A percentile compares a stretch with the other conserved stretches of the same genome.
Evolutionary conservation across 768 basidiomycete genomes (phyloP).

Genomic region (Galerina marginata): DNA sequence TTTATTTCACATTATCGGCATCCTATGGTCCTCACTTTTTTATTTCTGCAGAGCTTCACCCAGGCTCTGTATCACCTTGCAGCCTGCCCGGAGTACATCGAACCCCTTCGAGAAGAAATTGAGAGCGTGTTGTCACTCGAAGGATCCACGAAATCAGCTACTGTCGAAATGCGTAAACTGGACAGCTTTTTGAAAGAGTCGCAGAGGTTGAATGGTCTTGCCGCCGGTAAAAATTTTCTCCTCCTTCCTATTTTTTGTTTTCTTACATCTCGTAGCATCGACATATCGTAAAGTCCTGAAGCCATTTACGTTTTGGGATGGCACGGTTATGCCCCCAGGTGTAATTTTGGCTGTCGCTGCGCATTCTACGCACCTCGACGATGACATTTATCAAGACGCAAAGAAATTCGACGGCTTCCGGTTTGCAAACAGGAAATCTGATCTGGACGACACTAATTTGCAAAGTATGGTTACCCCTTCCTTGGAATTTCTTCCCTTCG

Average conservation of each 20-base stretch:
- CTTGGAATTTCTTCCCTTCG: not conserved
- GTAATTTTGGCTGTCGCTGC: not conserved
- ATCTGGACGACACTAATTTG: not conserved
- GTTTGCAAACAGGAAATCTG: not conserved
- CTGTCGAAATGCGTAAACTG: constrained; percentile 42
- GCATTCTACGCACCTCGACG: not conserved
- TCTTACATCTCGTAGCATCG: not conserved
- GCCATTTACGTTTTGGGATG: not conserved
- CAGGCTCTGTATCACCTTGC: constrained; percentile 44
- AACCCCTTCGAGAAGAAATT: constrained; percentile 46
- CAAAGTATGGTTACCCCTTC: not conserved
- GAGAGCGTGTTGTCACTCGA: constrained; percentile 35
- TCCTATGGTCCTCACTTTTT: not conserved
- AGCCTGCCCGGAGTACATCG: constrained; percentile 34
- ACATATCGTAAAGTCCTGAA: not conserved
- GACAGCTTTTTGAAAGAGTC: constrained; percentile 51
- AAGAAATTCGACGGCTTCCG: not conserved
- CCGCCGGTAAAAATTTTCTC: not conserved
- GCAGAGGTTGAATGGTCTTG: not conserved
- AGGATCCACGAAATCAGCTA: constrained; percentile 38
- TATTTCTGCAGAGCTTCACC: constrained; percentile 35
- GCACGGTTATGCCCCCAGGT: not conserved
- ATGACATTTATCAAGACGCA: not conserved
- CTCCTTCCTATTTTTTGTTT: not conserved
- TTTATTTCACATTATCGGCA: no score